A percentile compares a stretch with the other conserved stretches of the same genome.
These are phyloP conservation scores for Silene noctiflora DNA, from an alignment of 179 eudicot species.

Conservation along the genomic window DNA sequence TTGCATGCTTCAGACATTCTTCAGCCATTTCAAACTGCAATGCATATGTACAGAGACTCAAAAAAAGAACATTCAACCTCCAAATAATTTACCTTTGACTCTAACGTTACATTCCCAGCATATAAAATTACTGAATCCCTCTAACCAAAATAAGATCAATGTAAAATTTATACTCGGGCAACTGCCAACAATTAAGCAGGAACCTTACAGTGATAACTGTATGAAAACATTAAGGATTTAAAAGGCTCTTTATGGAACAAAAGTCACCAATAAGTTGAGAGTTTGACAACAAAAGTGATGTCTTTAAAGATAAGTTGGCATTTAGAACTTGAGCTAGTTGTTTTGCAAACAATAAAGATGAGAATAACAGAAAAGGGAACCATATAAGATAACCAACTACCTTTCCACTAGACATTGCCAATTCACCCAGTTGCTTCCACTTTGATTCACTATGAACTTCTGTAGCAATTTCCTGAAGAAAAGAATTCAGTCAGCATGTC, in stretches of 20 bases:
- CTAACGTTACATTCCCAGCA: background rate
- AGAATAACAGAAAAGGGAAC: background rate
- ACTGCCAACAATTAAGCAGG: background rate
- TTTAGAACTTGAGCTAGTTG: background rate
- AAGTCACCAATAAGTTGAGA: background rate
- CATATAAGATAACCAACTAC: constrained; percentile 30
- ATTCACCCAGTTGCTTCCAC: constrained; percentile 97
- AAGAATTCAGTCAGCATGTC: constrained; percentile 14
- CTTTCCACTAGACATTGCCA: constrained; percentile 96
- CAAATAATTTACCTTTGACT: background rate
- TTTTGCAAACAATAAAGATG: background rate
- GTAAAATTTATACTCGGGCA: background rate
- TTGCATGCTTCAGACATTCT: constrained; percentile 78
- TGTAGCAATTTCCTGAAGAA: constrained; percentile 73
- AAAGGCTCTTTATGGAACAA: background rate
- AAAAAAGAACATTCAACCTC: background rate
- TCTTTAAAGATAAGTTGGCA: background rate
- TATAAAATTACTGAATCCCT: background rate
- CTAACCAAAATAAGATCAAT: background rate
- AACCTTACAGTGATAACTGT: background rate
- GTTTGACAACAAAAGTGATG: background rate
- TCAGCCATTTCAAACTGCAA: constrained; percentile 95
- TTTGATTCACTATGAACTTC: constrained; percentile 87
- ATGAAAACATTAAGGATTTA: background rate
- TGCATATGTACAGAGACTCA: background rate